phyloP scores from a whole-genome alignment of 2,329 filamentous ascomycete species.

The Cercospora sojina region DNA sequence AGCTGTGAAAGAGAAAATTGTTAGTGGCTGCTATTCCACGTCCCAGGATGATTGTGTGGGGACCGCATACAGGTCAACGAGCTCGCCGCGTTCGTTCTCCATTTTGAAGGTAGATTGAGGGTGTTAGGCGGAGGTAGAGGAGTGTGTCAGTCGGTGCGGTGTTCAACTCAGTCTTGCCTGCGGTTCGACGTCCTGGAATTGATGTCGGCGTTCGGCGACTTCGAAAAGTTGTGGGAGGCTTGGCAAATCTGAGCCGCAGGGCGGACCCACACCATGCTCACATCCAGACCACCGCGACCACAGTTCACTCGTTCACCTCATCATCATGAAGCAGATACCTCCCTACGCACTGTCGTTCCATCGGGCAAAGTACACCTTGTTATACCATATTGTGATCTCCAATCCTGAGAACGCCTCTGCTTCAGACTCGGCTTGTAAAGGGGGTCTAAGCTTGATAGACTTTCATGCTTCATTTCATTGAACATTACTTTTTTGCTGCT shows the following conservation, averaged over 20 bases:
- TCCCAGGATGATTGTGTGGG: constrained; percentile 11
- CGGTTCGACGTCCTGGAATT: neutral
- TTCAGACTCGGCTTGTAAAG: neutral
- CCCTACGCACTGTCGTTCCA: neutral
- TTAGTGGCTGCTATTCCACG: constrained; percentile 33
- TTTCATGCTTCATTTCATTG: constrained; percentile 13
- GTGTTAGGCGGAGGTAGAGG: constrained; percentile 3
- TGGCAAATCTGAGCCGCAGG: neutral
- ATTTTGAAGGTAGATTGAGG: constrained; percentile 54
- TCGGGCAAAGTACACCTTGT: neutral
- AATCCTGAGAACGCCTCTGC: neutral
- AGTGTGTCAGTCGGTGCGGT: neutral
- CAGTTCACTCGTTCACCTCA: neutral
- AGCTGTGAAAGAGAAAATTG: constrained; percentile 55
- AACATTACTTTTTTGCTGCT: constrained; percentile 17
- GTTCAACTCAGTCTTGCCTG: neutral
- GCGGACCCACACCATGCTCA: neutral
- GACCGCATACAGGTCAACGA: constrained; percentile 89
- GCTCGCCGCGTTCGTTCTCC: constrained; percentile 99
- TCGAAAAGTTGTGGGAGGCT: constrained; percentile 8
- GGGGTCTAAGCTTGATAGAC: neutral
- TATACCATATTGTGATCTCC: neutral
- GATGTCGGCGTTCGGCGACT: constrained; percentile 1
- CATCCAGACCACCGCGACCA: neutral
- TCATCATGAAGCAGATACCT: neutral